Percentiles rank a stretch among this genome's conserved stretches.
These are phyloP conservation scores for Aureobasidium mangrovei DNA, from an alignment of 2,329 filamentous ascomycete genomes.

Conservation along the genomic window DNA sequence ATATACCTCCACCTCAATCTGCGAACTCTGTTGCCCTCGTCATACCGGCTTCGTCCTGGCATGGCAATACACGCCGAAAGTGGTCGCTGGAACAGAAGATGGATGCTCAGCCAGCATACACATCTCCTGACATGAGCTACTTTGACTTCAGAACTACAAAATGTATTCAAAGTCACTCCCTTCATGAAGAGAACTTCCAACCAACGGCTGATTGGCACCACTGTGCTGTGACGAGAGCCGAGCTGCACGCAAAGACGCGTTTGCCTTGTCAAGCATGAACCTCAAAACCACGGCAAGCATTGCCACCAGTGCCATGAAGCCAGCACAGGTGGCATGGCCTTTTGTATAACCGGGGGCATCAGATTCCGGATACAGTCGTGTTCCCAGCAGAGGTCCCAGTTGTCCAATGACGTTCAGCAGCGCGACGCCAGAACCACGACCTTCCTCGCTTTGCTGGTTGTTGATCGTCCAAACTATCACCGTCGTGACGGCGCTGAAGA, in stretches of 20 bases:
- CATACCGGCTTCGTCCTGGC: no score
- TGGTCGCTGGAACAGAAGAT: no score
- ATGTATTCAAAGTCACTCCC: conserved; percentile 5
- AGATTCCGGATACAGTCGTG: conserved; percentile 44
- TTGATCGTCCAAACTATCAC: conserved; percentile 86
- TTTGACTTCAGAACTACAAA: neutral
- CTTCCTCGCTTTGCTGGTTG: conserved; percentile 62
- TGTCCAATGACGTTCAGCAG: conserved; percentile 76
- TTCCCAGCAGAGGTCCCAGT: conserved; percentile 57
- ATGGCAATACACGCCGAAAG: no score
- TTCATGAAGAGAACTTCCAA: neutral
- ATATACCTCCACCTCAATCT: no score
- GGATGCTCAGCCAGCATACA: no score
- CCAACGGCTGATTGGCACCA: neutral
- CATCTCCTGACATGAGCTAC: no score
- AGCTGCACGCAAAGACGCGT: conserved; percentile 17
- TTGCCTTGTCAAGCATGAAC: conserved; percentile 30
- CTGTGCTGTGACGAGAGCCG: neutral
- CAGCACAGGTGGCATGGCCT: conserved; percentile 44
- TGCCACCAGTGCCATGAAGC: conserved; percentile 41
- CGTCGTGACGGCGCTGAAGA: conserved; percentile 76
- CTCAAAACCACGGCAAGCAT: conserved; percentile 36
- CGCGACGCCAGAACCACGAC: conserved; percentile 68
- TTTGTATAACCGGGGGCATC: conserved; percentile 42
- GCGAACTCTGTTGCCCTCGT: no score